Conservation (phyloP, 2,329 filamentous ascomycete genomes). For the Cladosporium sp. region DNA sequence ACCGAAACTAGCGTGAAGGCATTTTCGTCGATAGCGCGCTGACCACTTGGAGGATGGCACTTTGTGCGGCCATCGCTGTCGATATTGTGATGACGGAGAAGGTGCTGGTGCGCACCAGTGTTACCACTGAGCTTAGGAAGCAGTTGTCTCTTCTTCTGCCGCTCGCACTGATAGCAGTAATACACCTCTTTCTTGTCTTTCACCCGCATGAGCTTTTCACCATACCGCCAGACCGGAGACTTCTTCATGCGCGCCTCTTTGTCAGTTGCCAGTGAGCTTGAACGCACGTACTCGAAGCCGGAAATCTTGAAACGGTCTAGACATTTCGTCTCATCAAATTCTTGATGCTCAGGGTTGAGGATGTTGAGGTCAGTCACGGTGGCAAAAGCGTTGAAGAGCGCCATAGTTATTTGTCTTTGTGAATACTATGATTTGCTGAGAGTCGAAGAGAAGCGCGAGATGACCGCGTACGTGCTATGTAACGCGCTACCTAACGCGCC, state of each 20-base stretch:
- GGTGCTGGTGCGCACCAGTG: neutral
- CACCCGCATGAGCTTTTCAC: neutral
- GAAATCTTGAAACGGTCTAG: neutral
- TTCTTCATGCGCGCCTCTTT: neutral
- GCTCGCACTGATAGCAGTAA: neutral
- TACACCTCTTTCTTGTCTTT: neutral
- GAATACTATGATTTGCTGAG: neutral
- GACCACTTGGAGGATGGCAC: neutral
- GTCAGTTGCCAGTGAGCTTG: neutral
- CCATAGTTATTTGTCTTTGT: neutral
- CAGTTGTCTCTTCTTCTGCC: neutral
- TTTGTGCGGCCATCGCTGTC: neutral
- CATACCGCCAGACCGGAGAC: neutral
- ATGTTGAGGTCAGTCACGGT: neutral
- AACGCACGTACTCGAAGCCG: neutral
- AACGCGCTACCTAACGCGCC: neutral
- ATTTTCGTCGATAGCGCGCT: neutral
- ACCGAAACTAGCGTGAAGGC: neutral
- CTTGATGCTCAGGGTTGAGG: neutral
- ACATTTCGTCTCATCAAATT: neutral
- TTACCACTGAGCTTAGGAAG: neutral
- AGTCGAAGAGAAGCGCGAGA: neutral
- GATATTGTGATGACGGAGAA: neutral
- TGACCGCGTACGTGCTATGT: neutral
- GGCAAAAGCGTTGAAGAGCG: neutral